Percentiles rank a stretch among this genome's conserved stretches.
Evolutionary conservation across 768 basidiomycete species (phyloP).

Genomic region (Suillus sp.): DNA sequence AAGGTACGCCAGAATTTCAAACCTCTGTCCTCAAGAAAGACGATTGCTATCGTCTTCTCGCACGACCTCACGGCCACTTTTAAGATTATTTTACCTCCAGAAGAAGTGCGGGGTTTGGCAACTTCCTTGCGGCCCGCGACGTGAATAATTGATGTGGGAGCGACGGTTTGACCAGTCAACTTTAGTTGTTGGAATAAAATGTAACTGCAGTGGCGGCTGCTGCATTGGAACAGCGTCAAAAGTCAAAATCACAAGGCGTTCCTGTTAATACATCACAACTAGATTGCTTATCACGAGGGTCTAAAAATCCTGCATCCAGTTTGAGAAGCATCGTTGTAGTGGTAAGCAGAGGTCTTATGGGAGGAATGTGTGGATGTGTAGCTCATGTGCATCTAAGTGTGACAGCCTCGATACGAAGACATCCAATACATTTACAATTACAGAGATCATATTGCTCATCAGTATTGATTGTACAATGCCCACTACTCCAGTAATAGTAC

Average conservation of each 20-base stretch:
- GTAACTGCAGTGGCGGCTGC: background rate
- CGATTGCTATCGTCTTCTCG: background rate
- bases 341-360: background rate
- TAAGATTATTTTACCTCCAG: background rate
- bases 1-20: background rate
- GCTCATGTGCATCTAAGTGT: no score
- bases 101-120: background rate
- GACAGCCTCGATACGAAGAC: background rate
- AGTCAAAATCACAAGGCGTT: slow-evolving; percentile 9
- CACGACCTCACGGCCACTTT: background rate
- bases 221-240: slow-evolving; percentile 17
- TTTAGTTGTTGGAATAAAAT: background rate
- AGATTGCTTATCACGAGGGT: slow-evolving; percentile 8
- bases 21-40: background rate
- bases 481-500: background rate
- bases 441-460: background rate
- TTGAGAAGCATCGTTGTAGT: background rate
- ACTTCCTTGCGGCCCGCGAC: background rate
- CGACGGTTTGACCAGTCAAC: no score
- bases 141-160: background rate
- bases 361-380: background rate
- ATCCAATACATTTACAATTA: background rate
- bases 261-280: slow-evolving; percentile 6
- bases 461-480: slow-evolving; percentile 1
- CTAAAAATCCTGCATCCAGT: background rate